Percentiles rank a stretch among this genome's conserved stretches.
These are phyloP conservation scores for Podospora pseudocomata DNA, from an alignment of 495 filamentous ascomycete species.

Conservation along the genomic window DNA sequence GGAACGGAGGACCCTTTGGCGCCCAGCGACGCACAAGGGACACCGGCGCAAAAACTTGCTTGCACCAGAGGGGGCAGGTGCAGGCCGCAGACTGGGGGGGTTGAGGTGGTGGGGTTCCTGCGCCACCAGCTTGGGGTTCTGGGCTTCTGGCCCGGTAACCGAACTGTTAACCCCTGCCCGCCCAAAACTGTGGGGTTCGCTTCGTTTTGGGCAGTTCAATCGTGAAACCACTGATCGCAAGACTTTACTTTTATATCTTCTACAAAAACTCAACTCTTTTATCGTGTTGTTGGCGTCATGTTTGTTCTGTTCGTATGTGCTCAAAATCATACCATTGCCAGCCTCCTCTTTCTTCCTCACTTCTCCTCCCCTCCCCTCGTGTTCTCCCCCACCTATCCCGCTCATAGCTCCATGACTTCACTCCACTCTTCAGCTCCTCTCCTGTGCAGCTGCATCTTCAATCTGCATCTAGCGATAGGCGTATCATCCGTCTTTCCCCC, in stretches of 20 bases:
- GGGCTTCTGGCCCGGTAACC: slow-evolving; percentile 27
- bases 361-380: neutral
- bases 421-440: slow-evolving; percentile 5
- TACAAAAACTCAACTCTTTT: neutral
- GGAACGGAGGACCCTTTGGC: neutral
- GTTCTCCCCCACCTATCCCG: neutral
- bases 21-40: neutral
- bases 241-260: neutral
- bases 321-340: neutral
- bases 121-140: neutral
- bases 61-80: neutral
- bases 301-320: neutral
- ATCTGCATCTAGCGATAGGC: slow-evolving; percentile 1
- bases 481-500: neutral
- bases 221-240: no score
- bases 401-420: neutral
- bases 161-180: slow-evolving; percentile 16
- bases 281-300: neutral
- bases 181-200: slow-evolving; percentile 4
- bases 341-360: neutral
- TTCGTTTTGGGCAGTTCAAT: neutral
- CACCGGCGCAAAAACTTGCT: neutral
- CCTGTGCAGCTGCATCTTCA: neutral
- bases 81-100: neutral
- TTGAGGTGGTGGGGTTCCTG: slow-evolving; percentile 5